Evolutionary conservation across 2,329 filamentous ascomycete species (phyloP).

Genomic region (Balansia obtecta): DNA sequence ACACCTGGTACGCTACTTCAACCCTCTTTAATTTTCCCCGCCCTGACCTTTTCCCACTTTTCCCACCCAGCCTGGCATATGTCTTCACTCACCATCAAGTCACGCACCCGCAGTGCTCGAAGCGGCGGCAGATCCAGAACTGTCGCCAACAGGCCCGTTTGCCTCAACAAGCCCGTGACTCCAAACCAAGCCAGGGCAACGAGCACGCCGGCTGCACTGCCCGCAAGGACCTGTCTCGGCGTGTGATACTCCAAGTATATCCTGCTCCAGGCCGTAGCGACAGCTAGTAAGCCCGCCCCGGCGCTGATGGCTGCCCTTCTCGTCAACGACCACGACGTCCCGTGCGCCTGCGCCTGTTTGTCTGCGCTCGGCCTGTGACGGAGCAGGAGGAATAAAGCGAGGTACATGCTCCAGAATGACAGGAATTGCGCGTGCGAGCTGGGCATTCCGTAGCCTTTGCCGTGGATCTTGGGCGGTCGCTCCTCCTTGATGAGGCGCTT

Average conservation of each 20-base stretch:
- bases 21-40: conserved; percentile 14
- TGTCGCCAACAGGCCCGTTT: conserved; percentile 60
- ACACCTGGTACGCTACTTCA: not conserved
- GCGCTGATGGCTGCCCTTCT: conserved; percentile 45
- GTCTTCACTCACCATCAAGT: conserved; percentile 80
- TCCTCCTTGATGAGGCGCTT: conserved; percentile 92
- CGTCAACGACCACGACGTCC: conserved; percentile 41
- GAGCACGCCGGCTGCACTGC: conserved; percentile 54
- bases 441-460: conserved; percentile 97
- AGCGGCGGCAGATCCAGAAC: conserved; percentile 52
- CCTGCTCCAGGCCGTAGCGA: conserved; percentile 64
- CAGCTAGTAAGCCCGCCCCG: conserved; percentile 48
- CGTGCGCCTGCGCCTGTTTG: not conserved
- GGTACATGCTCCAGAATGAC: conserved; percentile 75
- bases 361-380: conserved; percentile 50
- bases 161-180: conserved; percentile 53
- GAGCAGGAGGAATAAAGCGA: conserved; percentile 73
- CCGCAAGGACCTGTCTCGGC: conserved; percentile 72
- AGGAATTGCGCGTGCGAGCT: conserved; percentile 90
- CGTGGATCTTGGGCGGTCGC: conserved; percentile 69
- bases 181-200: conserved; percentile 72
- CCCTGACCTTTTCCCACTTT: conserved; percentile 58
- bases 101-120: conserved; percentile 59
- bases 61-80: conserved; percentile 87
- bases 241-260: conserved; percentile 94